Evolutionary conservation across 2,329 filamentous ascomycete species (phyloP).

Genomic region (Fusarium azukiicola): DNA sequence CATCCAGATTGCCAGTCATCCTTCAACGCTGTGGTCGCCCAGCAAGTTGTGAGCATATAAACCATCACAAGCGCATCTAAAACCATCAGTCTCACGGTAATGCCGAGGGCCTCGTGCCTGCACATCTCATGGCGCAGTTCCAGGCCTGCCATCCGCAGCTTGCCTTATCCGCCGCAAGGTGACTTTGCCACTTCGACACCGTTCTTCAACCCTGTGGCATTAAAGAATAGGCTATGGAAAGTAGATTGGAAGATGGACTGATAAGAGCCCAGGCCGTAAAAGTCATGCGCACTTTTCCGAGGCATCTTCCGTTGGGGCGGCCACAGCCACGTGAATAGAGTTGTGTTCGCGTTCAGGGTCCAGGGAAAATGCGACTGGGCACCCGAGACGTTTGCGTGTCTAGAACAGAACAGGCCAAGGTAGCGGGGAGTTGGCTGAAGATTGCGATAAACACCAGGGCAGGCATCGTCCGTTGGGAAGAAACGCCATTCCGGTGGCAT

Average conservation of each 20-base stretch:
- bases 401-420: not conserved
- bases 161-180: not conserved
- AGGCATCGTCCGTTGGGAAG: slow-evolving; percentile 3
- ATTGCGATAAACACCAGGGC: not conserved
- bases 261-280: not conserved
- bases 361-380: not conserved
- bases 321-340: not conserved
- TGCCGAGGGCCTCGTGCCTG: not conserved
- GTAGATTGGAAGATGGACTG: not conserved
- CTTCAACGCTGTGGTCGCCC: too few relatives aligned
- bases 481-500: slow-evolving; percentile 15
- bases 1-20: too few relatives aligned
- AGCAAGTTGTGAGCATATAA: not conserved
- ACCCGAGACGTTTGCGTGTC: not conserved
- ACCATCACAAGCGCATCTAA: not conserved
- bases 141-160: not conserved
- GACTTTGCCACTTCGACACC: not conserved
- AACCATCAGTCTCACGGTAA: not conserved
- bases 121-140: not conserved
- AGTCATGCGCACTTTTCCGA: not conserved
- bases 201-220: slow-evolving; percentile 4
- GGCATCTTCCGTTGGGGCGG: slow-evolving; percentile 2
- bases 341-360: not conserved
- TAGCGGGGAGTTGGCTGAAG: not conserved
- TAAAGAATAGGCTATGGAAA: not conserved